These are phyloP conservation scores for Xerocomus subilludens DNA, from an alignment of 1,284 basidiomycete genomes.

Conservation along the genomic window DNA sequence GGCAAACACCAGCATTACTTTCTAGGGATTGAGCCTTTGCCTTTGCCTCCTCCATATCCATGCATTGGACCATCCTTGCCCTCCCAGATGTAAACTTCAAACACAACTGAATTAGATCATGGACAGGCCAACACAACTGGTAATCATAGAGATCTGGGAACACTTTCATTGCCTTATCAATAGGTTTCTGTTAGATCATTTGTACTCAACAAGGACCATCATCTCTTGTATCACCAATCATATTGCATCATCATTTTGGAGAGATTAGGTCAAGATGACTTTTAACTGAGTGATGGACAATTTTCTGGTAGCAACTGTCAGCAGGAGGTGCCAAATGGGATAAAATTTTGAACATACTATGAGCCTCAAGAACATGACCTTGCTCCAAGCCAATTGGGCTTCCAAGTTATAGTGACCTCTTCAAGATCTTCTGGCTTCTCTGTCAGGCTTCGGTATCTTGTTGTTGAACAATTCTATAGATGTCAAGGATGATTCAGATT, in stretches of 20 bases:
- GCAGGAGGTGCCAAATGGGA: too few relatives aligned
- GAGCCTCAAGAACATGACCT: not conserved
- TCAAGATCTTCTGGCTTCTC: conserved; percentile 21
- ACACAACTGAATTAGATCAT: conserved; percentile 22
- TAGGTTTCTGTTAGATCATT: not conserved
- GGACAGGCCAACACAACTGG: conserved; percentile 15
- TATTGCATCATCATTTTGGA: conserved; percentile 4
- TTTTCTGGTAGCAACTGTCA: conserved; percentile 13
- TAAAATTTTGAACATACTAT: conserved; percentile 8
- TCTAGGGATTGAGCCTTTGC: too few relatives aligned
- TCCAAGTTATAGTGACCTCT: conserved; percentile 33
- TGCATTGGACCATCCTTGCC: conserved; percentile 8
- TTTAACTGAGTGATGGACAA: conserved; percentile 13
- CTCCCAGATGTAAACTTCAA: conserved; percentile 30
- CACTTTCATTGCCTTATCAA: conserved; percentile 4
- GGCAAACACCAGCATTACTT: too few relatives aligned
- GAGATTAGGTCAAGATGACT: conserved; percentile 23
- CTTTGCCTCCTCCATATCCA: too few relatives aligned
- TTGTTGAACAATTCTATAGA: not conserved
- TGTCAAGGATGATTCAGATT: not conserved
- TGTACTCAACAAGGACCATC: not conserved
- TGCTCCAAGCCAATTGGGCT: conserved; percentile 16
- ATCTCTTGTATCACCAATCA: conserved; percentile 20
- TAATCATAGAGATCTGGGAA: conserved; percentile 26
- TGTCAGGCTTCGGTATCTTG: conserved; percentile 29